phyloP scores from a whole-genome alignment of 768 basidiomycete genomes.

The Mycena olivaceomarginata region DNA sequence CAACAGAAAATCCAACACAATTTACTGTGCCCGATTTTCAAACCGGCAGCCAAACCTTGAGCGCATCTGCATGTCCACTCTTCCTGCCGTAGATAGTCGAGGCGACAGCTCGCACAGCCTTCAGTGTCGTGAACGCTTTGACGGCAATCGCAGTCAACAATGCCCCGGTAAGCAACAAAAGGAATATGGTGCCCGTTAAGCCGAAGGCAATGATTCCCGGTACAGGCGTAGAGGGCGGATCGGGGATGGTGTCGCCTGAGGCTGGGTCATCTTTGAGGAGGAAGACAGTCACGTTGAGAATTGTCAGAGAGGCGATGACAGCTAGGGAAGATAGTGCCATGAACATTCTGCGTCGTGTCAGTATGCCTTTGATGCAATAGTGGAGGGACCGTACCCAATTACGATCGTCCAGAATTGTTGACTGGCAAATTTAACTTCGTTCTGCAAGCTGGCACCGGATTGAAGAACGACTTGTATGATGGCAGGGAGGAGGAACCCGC shows the following conservation, averaged over 20 bases:
- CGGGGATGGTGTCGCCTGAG: constrained; percentile 17
- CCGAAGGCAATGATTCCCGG: constrained; percentile 41
- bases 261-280: constrained; percentile 34
- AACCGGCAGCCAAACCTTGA: constrained; percentile 37
- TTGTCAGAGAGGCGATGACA: constrained; percentile 45
- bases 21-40: neutral
- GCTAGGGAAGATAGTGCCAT: constrained; percentile 40
- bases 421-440: constrained; percentile 46
- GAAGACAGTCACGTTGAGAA: constrained; percentile 48
- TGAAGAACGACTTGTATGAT: constrained; percentile 43
- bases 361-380: neutral
- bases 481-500: constrained; percentile 50
- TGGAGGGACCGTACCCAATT: constrained; percentile 34
- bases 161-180: constrained; percentile 20
- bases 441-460: constrained; percentile 46
- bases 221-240: constrained; percentile 10
- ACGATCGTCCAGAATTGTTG: neutral
- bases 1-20: neutral
- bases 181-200: constrained; percentile 32
- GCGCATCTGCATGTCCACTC: constrained; percentile 22
- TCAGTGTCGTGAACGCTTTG: constrained; percentile 28
- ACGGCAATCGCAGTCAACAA: constrained; percentile 29
- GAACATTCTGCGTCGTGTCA: constrained; percentile 33
- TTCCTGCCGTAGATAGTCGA: constrained; percentile 28
- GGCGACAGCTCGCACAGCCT: constrained; percentile 26